A percentile compares a stretch with the other conserved stretches of the same genome.
These are phyloP conservation scores for Chlorella sp. DNA, from an alignment of 139 green algal genomes.

Conservation along the genomic window DNA sequence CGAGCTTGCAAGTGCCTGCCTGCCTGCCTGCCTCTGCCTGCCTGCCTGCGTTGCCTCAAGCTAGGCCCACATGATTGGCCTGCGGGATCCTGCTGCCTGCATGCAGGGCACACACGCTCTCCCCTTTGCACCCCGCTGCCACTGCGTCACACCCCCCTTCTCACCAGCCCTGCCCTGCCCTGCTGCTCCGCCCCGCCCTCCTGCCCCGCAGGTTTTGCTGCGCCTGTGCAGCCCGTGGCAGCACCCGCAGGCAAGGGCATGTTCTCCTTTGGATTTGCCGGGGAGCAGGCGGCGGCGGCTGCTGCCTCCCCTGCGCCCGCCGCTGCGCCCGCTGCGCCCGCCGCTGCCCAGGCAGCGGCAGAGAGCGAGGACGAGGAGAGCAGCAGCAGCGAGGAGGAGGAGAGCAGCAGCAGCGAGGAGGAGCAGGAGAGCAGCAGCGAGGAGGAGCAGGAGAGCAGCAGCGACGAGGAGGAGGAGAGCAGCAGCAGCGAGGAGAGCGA, in stretches of 20 bases:
- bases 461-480: neutral
- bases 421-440: neutral
- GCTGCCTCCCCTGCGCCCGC: neutral
- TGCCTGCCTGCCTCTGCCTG: neutral
- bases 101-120: neutral
- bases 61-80: neutral
- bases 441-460: slow-evolving; percentile 1
- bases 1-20: neutral
- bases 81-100: neutral
- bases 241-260: neutral
- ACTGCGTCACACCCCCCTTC: too few species aligned
- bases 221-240: neutral
- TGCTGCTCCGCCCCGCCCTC: too few species aligned
- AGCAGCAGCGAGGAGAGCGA: neutral
- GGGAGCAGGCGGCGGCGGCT: neutral
- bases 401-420: neutral
- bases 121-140: too few species aligned
- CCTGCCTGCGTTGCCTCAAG: neutral
- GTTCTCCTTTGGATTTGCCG: slow-evolving; percentile 32
- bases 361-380: neutral
- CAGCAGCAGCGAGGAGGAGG: slow-evolving; percentile 9
- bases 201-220: neutral
- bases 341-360: neutral
- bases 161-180: too few species aligned
- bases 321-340: neutral